These are phyloP conservation scores for Suillus cothurnatus DNA, from an alignment of 768 basidiomycete genomes.

Conservation along the genomic window DNA sequence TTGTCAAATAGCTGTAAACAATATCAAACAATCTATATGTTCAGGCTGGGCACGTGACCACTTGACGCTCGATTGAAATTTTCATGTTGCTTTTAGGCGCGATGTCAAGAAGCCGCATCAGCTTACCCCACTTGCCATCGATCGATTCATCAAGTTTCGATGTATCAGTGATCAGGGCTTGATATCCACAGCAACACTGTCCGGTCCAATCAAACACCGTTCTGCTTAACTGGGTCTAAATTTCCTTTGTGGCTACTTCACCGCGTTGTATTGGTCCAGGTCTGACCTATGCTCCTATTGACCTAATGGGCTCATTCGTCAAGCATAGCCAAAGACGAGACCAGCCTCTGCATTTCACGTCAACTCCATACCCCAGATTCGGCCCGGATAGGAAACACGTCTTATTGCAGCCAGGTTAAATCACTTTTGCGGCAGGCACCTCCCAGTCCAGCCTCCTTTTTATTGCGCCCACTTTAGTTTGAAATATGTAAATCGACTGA, in stretches of 20 bases:
- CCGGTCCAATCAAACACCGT: neutral
- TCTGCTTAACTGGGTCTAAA: neutral
- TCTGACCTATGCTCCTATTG: neutral
- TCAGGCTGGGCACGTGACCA: neutral
- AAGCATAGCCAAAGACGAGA: neutral
- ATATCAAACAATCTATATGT: neutral
- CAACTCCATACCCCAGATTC: slow-evolving; percentile 9
- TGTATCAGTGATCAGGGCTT: neutral
- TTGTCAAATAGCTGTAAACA: slow-evolving; percentile 26
- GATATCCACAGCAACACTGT: neutral
- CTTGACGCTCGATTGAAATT: neutral
- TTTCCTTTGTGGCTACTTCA: neutral
- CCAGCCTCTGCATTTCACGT: neutral
- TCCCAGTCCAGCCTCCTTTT: neutral
- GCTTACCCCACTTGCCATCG: neutral
- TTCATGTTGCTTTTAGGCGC: neutral
- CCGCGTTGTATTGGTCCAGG: neutral
- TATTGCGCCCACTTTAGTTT: neutral
- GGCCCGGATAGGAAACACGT: neutral
- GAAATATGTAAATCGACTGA: neutral
- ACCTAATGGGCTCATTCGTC: neutral
- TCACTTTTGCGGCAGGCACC: neutral
- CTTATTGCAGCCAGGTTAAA: neutral
- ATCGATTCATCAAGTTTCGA: neutral
- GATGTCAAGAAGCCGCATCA: neutral